Conservation (phyloP, 2,329 filamentous ascomycete genomes). For the Cercospora zeina region DNA sequence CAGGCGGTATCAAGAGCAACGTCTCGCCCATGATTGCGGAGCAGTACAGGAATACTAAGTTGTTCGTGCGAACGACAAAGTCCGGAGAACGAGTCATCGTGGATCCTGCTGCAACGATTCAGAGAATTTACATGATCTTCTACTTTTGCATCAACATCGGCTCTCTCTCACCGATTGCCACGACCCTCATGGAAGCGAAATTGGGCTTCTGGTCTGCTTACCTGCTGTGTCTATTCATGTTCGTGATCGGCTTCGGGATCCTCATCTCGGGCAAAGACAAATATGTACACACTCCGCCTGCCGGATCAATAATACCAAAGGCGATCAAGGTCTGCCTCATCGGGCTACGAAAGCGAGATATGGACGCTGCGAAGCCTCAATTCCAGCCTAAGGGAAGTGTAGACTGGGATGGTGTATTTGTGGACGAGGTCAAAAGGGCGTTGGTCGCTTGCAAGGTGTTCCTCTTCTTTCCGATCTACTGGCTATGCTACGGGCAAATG, state of each 20-base stretch:
- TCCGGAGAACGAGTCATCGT: slow-evolving; percentile 49
- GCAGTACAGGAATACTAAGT: slow-evolving; percentile 43
- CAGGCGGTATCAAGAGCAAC: slow-evolving; percentile 78
- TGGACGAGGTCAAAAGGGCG: slow-evolving; percentile 68
- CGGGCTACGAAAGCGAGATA: slow-evolving; percentile 41
- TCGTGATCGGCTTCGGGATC: slow-evolving; percentile 60
- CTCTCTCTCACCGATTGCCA: slow-evolving; percentile 53
- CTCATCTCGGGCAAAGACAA: slow-evolving; percentile 44
- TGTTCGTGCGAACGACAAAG: slow-evolving; percentile 43
- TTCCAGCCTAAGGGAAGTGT: slow-evolving; percentile 58
- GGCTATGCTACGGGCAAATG: slow-evolving; percentile 59
- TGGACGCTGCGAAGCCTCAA: slow-evolving; percentile 66
- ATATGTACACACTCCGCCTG: slow-evolving; percentile 65
- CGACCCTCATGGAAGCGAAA: slow-evolving; percentile 63
- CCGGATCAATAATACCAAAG: slow-evolving; percentile 66
- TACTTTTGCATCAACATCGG: slow-evolving; percentile 66
- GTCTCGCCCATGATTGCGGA: slow-evolving; percentile 56
- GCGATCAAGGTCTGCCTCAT: slow-evolving; percentile 63
- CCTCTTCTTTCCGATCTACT: slow-evolving; percentile 54
- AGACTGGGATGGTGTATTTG: slow-evolving; percentile 77
- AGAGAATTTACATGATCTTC: slow-evolving; percentile 31
- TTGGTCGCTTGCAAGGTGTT: slow-evolving; percentile 69
- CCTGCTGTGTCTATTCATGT: slow-evolving; percentile 61
- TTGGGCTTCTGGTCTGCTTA: slow-evolving; percentile 66
- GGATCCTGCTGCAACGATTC: slow-evolving; percentile 48